phyloP scores from a whole-genome alignment of 306 rosid species.

The Prunus mume region DNA sequence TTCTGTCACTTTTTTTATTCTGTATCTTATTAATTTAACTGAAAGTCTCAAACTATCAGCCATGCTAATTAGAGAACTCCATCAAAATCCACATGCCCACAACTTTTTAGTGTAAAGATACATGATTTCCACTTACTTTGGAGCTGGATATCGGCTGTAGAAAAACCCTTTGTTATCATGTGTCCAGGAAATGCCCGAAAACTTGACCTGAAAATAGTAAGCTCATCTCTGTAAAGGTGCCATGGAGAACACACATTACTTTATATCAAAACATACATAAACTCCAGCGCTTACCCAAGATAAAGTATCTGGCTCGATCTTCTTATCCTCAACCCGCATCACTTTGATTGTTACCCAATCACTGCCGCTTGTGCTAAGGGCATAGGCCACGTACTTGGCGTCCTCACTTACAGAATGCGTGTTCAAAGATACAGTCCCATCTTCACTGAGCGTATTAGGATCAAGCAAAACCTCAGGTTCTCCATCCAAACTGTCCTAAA shows the following conservation, averaged over 20 bases:
- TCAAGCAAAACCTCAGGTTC: slow-evolving; percentile 69
- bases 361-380: slow-evolving; percentile 83
- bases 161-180: slow-evolving; percentile 87
- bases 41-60: background rate
- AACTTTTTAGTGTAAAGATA: background rate
- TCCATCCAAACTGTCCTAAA: slow-evolving; percentile 64
- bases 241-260: background rate
- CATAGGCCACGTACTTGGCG: slow-evolving; percentile 75
- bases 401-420: slow-evolving; percentile 56
- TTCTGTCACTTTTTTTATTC: background rate
- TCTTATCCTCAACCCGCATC: slow-evolving; percentile 56
- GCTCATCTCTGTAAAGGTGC: background rate
- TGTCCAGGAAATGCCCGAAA: slow-evolving; percentile 82
- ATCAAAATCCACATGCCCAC: slow-evolving; percentile 3
- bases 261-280: background rate
- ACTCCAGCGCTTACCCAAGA: slow-evolving; percentile 69
- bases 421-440: slow-evolving; percentile 72
- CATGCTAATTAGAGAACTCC: background rate
- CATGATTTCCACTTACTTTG: slow-evolving; percentile 51
- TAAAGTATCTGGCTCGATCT: slow-evolving; percentile 47
- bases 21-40: background rate
- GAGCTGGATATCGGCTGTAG: slow-evolving; percentile 87
- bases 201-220: slow-evolving; percentile 62
- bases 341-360: slow-evolving; percentile 84
- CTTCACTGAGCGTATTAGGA: slow-evolving; percentile 75